Percentiles rank a stretch among this genome's conserved stretches.
Conservation (phyloP, 257 asterid species). For the Jacaranda mimosifolia region DNA sequence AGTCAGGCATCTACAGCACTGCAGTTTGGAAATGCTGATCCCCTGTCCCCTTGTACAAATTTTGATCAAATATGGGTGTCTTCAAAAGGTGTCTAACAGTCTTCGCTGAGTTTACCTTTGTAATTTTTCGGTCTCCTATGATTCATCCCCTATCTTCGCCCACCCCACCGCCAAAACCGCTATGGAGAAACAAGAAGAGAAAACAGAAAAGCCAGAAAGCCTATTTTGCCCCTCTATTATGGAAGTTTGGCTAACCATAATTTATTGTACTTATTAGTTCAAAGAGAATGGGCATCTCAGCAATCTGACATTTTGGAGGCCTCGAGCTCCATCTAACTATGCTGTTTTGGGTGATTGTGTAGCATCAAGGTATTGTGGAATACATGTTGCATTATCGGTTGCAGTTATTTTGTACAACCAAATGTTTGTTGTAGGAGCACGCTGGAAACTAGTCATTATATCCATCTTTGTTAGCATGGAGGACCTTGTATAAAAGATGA, state of each 20-base stretch:
- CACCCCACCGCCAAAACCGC: neutral
- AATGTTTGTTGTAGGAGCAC: constrained; percentile 12
- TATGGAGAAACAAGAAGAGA: constrained; percentile 14
- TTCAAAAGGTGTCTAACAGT: constrained; percentile 67
- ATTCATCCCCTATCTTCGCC: constrained; percentile 17
- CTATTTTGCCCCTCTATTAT: constrained; percentile 8
- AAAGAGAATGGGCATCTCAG: constrained; percentile 82
- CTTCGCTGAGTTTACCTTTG: constrained; percentile 31
- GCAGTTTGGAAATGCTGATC: constrained; percentile 92
- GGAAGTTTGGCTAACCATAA: constrained; percentile 7
- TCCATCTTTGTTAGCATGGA: neutral
- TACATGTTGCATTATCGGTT: neutral
- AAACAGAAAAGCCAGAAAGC: neutral
- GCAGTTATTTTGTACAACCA: constrained; percentile 18
- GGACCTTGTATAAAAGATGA: neutral
- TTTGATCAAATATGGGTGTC: constrained; percentile 96
- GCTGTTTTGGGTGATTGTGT: constrained; percentile 94
- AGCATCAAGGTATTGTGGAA: constrained; percentile 78
- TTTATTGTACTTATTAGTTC: constrained; percentile 38
- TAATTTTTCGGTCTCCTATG: constrained; percentile 21
- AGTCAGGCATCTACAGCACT: constrained; percentile 85
- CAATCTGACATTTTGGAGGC: constrained; percentile 98
- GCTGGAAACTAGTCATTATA: constrained; percentile 5
- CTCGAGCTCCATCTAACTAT: constrained; percentile 95
- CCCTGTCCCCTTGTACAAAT: constrained; percentile 85